phyloP scores from a whole-genome alignment of 345 rosid genomes.

The Brassica juncea region DNA sequence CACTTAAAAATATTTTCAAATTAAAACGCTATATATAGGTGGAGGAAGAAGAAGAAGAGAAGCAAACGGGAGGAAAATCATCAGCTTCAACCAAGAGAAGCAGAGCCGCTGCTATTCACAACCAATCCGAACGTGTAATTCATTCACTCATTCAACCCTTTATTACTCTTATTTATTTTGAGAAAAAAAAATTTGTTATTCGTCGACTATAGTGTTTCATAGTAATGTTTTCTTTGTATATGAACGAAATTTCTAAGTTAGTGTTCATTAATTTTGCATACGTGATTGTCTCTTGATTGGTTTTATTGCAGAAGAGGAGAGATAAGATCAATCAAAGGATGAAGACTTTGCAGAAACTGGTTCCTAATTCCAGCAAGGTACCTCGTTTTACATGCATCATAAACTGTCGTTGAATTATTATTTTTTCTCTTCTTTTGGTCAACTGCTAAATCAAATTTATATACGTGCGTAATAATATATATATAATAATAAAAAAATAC shows the following conservation, averaged over 20 bases:
- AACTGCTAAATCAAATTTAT: not conserved
- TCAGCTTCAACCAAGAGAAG: conserved; percentile 75
- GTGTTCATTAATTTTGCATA: not conserved
- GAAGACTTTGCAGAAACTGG: conserved; percentile 95
- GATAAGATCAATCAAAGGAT: conserved; percentile 96
- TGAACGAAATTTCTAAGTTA: no score
- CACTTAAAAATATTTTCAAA: not conserved
- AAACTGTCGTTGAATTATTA: not conserved
- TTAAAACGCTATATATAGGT: conserved; percentile 12
- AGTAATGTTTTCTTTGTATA: no score
- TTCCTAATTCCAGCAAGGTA: conserved; percentile 98
- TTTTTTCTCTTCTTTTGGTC: not conserved
- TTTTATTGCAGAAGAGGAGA: conserved; percentile 75
- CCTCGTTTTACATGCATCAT: conserved; percentile 15
- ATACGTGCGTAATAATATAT: no score
- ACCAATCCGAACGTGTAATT: conserved; percentile 92
- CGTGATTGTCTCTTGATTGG: not conserved
- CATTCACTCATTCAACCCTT: conserved; percentile 19
- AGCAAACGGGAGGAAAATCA: conserved; percentile 57
- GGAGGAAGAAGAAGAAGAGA: conserved; percentile 44
- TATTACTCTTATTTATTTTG: no score
- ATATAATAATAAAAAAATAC: no score
- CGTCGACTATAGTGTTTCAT: no score
- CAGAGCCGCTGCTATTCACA: conserved; percentile 94
- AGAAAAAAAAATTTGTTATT: no score